Conservation (phyloP, 1,284 basidiomycete genomes). For the Puccinia coronata region DNA sequence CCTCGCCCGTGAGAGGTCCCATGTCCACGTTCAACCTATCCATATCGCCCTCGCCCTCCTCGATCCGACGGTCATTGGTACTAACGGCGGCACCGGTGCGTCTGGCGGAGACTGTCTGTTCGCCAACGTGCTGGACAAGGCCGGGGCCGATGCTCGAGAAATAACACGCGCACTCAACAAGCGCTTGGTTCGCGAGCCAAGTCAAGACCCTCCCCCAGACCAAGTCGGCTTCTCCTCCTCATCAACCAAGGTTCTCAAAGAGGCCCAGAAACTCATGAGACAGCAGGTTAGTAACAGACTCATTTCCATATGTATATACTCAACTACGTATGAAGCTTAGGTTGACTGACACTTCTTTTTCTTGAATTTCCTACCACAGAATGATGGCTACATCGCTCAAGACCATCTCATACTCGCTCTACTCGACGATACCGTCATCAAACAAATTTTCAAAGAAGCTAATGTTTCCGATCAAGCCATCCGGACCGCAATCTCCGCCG, state of each 20-base stretch:
- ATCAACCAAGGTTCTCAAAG: slow-evolving; percentile 71
- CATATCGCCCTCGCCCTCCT: slow-evolving; percentile 60
- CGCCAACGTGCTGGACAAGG: slow-evolving; percentile 56
- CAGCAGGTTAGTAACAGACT: slow-evolving; percentile 70
- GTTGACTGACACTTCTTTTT: too few relatives aligned
- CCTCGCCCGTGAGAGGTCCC: slow-evolving; percentile 50
- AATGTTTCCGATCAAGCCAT: slow-evolving; percentile 71
- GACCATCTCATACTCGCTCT: slow-evolving; percentile 74
- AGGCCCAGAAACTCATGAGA: slow-evolving; percentile 78
- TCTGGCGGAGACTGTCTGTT: slow-evolving; percentile 52
- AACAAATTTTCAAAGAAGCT: slow-evolving; percentile 71
- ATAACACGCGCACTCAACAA: slow-evolving; percentile 59
- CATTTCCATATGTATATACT: too few relatives aligned
- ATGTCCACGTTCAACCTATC: slow-evolving; percentile 58
- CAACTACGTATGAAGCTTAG: too few relatives aligned
- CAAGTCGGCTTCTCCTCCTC: slow-evolving; percentile 70
- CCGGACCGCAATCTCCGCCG: slow-evolving; percentile 76
- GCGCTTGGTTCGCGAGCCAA: slow-evolving; percentile 66
- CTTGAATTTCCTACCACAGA: slow-evolving; percentile 59
- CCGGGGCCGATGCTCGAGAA: slow-evolving; percentile 58
- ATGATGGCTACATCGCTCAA: slow-evolving; percentile 89
- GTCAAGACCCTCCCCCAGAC: slow-evolving; percentile 80
- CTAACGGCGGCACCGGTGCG: slow-evolving; percentile 32
- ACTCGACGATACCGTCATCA: slow-evolving; percentile 70
- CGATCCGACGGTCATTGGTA: slow-evolving; percentile 53